Base-by-base conservation (phyloP, 176 grass and related monocot genomes). In the Cocos nucifera region DNA sequence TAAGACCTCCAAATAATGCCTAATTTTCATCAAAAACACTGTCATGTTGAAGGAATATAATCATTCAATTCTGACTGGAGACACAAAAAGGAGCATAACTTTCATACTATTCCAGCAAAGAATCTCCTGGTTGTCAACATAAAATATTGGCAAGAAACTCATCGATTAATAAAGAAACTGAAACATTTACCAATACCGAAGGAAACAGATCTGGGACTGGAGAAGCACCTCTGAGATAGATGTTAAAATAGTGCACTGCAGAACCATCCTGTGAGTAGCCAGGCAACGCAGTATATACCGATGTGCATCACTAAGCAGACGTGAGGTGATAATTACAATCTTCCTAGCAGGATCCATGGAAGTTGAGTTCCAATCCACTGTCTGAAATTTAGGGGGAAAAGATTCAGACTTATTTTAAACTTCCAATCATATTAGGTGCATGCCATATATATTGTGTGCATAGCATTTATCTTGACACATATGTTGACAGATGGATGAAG, bases 291-390 rank as follows among this genome's bases (percentile, higher is more conserved):
- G 35, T 84, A 91, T 85, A 75, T 91, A 91, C 56, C 84, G 80
- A 79, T 97, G 93, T 17, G 84, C 85, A 72, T 92, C 93, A 76
- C 84, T 98, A 27, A 98, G 81, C 72, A 97, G 80, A 59, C 73
- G 72, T 55, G 84, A 88, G 61, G 81, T 91, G 30, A 97, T 79
- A 57, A 85, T 70, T 68, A 85, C 76, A 67, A 90, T 76, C 78
- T 88, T 98, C 62, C 22, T 92, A 68, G 76, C 69, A 78, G 87
- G 84, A 62, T 72, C 73, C n/a, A 54, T 65, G 70, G 78, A 85
- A 73, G 52, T 83, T 74, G 81, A 85, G 61, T 75, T 68, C 87
- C 87, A 97, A 18, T 85, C 76, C 64, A 74, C 76, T 78, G 50
- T 78, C 87, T 98, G 70, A 35, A 22, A 71, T 62, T 65, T 8